A percentile compares a stretch with the other conserved stretches of the same genome.
phyloP scores from a whole-genome alignment of 768 basidiomycete genomes.

The Cystofilobasidium macerans region DNA sequence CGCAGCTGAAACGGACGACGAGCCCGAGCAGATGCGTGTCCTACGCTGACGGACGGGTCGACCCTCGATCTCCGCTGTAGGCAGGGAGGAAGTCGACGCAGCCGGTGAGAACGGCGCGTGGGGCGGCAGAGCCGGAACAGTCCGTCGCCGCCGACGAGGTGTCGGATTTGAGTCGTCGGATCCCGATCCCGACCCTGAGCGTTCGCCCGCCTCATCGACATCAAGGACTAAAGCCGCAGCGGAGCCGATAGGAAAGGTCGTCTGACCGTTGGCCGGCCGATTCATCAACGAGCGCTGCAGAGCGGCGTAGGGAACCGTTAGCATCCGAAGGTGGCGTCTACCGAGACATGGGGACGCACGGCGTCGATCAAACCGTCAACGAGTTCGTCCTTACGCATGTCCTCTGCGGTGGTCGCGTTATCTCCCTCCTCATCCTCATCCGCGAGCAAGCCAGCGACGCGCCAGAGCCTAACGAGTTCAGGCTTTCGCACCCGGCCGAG shows the following conservation, averaged over 20 bases:
- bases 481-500: constrained; percentile 12
- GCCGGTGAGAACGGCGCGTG: neutral
- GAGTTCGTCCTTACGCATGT: constrained; percentile 2
- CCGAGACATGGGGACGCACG: neutral
- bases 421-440: constrained; percentile 5
- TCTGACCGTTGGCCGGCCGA: too few species aligned
- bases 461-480: constrained; percentile 19
- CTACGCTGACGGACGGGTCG: constrained; percentile 1
- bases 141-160: constrained; percentile 7
- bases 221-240: neutral
- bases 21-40: constrained; percentile 15
- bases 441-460: constrained; percentile 18
- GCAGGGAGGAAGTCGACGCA: neutral
- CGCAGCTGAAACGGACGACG: neutral
- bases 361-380: constrained; percentile 11
- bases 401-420: neutral
- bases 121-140: neutral
- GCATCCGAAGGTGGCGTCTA: neutral
- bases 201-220: neutral
- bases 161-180: constrained; percentile 10
- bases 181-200: neutral
- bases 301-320: neutral
- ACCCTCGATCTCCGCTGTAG: neutral
- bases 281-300: neutral
- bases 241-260: too few species aligned